Evolutionary conservation across 73 alveolate genomes (phyloP).

Genomic region (Paraurostyla sp.): DNA sequence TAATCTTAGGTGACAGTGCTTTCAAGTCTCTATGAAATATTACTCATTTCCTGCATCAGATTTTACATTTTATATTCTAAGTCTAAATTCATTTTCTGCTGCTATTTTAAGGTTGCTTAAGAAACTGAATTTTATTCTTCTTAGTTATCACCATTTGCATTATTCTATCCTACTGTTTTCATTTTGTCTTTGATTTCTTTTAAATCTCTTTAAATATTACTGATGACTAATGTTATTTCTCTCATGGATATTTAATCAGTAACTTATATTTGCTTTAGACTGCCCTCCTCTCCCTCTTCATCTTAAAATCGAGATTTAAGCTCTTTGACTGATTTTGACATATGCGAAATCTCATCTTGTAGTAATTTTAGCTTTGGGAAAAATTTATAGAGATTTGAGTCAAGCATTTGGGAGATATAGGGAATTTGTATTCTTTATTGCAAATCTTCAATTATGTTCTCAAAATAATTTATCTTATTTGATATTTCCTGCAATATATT

Average conservation of each 20-base stretch:
- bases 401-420: not conserved
- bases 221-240: no score
- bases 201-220: no score
- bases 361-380: not conserved
- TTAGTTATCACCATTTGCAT: not conserved
- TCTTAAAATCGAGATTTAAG: not conserved
- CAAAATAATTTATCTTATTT: no score
- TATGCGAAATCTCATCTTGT: not conserved
- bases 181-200: no score
- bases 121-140: not conserved
- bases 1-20: not conserved
- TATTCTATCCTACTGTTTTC: no score
- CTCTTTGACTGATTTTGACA: not conserved
- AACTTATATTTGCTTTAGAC: not conserved
- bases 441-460: not conserved
- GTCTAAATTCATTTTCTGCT: not conserved
- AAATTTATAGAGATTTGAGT: not conserved
- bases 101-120: not conserved
- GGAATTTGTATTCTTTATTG: not conserved
- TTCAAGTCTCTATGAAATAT: not conserved
- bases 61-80: not conserved
- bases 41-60: not conserved
- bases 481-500: no score
- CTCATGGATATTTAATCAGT: not conserved
- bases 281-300: not conserved